Evolutionary conservation across 352 stramenopile species (phyloP), one percentile per base, ranked within the genome.

Genomic region (Phytophthora pistaciae): DNA sequence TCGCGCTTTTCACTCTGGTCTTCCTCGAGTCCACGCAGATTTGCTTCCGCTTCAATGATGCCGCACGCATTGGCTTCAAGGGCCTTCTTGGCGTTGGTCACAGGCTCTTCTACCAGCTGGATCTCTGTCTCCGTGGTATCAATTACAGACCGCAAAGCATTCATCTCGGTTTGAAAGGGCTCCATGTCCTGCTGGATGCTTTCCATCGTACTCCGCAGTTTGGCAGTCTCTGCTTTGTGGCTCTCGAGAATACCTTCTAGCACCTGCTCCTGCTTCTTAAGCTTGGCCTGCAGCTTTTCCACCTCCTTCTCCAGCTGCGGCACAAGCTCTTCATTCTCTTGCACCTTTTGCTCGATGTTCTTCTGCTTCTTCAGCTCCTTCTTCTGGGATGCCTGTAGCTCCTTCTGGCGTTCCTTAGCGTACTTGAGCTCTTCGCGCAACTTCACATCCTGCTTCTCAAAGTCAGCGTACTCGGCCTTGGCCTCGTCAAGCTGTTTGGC

Each of bases 401-500:
- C 98, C 46, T 97, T 98, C 7, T 96, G 85, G 52, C 95, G 87
- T 49, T 90, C 79, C 75, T 99, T 99, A 21, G 89, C 84, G 75
- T 98, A 96, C 78, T 99, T 99, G 49, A 99, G 90, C 64, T 99
- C 97, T 85, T 99, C 98, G 29, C 92, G 84, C 50, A 99, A 79
- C 81, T 99, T 98, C 72, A 99, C 98, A 69, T 99, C 98, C 72
- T 98, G 90, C 57, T 98, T 91, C 80, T 99, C 98, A 75, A 98
- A 99, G 16, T 96, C 90, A 8, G 92, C 88, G 73, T 98, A 99
- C 60, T 97, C 88, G 21, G 97, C 79, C 68, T 99, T 98, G 8
- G 90, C 91, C 50, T 87, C 80, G 25, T 95, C 91, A n/a, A 99
- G 75, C 71, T 98, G 88, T 0, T 80, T 74, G 21, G 88, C 84